phyloP scores from a whole-genome alignment of 1,284 basidiomycete genomes.

The Apiotrichum veenhuisii region DNA sequence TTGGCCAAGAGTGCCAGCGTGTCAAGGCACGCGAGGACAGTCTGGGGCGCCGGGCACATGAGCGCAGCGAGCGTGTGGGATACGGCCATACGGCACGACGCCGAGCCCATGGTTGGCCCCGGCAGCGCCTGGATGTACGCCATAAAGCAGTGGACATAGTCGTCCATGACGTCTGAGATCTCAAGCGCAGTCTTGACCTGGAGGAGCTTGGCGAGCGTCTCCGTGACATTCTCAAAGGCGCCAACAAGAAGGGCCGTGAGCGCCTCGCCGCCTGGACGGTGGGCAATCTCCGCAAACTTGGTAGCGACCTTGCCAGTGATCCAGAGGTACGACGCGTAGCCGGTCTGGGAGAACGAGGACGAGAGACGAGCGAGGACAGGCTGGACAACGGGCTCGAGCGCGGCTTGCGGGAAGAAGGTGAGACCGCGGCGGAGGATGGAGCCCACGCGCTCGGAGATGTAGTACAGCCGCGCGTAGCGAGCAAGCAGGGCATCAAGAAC shows the following conservation, averaged over 20 bases:
- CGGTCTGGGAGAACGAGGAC: constrained; percentile 71
- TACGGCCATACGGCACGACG: constrained; percentile 70
- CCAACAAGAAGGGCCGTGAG: constrained; percentile 55
- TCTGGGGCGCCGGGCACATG: constrained; percentile 72
- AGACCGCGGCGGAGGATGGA: constrained; percentile 84
- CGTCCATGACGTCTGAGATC: constrained; percentile 90
- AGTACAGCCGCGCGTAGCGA: constrained; percentile 73
- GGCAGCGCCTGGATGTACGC: constrained; percentile 65
- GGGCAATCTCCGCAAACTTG: constrained; percentile 61
- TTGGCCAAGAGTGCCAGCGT: constrained; percentile 70
- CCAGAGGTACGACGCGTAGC: constrained; percentile 88
- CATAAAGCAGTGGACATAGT: constrained; percentile 80
- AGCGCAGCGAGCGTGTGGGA: constrained; percentile 70
- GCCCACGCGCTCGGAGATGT: constrained; percentile 78
- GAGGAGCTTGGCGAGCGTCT: constrained; percentile 64
- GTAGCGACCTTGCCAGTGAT: constrained; percentile 79
- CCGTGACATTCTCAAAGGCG: constrained; percentile 71
- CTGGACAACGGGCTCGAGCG: constrained; percentile 66
- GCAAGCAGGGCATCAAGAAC: constrained; percentile 77
- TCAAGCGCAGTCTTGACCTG: constrained; percentile 64
- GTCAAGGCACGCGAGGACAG: constrained; percentile 76
- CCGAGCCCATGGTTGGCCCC: constrained; percentile 70
- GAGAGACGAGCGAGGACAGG: constrained; percentile 72
- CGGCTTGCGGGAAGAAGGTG: constrained; percentile 67
- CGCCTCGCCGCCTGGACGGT: constrained; percentile 51